These are phyloP conservation scores for Crithidia fasciculata DNA, from an alignment of 208 protist genomes.

Conservation along the genomic window DNA sequence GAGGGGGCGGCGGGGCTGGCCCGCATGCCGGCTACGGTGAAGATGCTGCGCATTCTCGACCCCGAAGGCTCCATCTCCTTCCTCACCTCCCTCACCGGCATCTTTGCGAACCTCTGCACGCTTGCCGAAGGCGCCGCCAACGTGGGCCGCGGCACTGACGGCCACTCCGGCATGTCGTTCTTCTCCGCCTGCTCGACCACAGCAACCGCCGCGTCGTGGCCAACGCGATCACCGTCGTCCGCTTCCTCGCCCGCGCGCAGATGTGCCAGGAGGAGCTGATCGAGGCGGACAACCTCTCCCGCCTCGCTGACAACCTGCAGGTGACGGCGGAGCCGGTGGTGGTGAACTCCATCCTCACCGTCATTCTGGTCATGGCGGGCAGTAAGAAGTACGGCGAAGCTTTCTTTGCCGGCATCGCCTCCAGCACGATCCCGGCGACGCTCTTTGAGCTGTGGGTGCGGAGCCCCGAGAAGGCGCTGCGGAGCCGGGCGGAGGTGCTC, in stretches of 20 bases:
- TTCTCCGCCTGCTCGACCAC: conserved; percentile 81
- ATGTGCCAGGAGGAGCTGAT: conserved; percentile 69
- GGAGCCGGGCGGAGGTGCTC: conserved; percentile 73
- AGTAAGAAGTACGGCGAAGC: conserved; percentile 48
- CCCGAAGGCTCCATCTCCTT: conserved; percentile 72
- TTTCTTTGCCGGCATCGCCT: conserved; percentile 64
- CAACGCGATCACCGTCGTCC: conserved; percentile 63
- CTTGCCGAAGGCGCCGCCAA: conserved; percentile 60
- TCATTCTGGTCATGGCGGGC: conserved; percentile 77
- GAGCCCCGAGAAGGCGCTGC: conserved; percentile 60
- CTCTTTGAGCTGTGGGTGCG: conserved; percentile 84
- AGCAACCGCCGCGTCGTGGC: conserved; percentile 69
- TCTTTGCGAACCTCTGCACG: conserved; percentile 84
- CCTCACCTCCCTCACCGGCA: conserved; percentile 77
- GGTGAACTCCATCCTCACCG: conserved; percentile 71
- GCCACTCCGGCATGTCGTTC: conserved; percentile 78
- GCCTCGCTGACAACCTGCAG: conserved; percentile 61
- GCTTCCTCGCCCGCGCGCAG: conserved; percentile 68
- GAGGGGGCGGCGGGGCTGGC: conserved; percentile 77
- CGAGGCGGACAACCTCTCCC: conserved; percentile 57
- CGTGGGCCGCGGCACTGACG: conserved; percentile 71
- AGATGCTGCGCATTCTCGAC: conserved; percentile 91
- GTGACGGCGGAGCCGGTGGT: conserved; percentile 50
- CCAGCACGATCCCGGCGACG: conserved; percentile 52
- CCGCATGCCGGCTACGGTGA: conserved; percentile 74